phyloP scores from a whole-genome alignment of 257 asterid genomes.

The Plantago ovata region DNA sequence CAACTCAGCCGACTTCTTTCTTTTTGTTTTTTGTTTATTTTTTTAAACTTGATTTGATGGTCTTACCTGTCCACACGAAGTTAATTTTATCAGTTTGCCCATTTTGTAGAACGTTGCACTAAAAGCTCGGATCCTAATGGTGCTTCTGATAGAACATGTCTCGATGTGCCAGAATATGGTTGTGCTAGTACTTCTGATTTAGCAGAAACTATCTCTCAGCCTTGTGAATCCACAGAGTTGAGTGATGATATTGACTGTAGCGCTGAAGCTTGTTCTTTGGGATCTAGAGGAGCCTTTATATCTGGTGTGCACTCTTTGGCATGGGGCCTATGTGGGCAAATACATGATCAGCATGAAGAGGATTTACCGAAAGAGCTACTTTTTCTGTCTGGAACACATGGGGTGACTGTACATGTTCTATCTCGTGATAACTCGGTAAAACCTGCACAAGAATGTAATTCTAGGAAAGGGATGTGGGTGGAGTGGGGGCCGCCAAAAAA shows the following conservation, averaged over 20 bases:
- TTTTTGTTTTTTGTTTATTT: neutral
- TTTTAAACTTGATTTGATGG: slow-evolving; percentile 1
- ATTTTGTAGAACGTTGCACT: slow-evolving; percentile 37
- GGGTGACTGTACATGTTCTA: slow-evolving; percentile 81
- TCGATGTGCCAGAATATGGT: slow-evolving; percentile 29
- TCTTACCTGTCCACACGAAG: slow-evolving; percentile 8
- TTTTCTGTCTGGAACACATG: slow-evolving; percentile 71
- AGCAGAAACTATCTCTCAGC: slow-evolving; percentile 32
- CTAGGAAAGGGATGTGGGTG: slow-evolving; percentile 68
- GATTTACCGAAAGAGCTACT: slow-evolving; percentile 61
- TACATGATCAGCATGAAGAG: slow-evolving; percentile 50
- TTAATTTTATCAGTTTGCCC: slow-evolving; percentile 16
- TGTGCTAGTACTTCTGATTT: slow-evolving; percentile 31
- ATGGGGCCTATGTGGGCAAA: slow-evolving; percentile 70
- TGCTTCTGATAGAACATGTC: slow-evolving; percentile 22
- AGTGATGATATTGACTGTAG: slow-evolving; percentile 28
- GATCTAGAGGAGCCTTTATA: slow-evolving; percentile 43
- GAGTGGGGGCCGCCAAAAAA: slow-evolving; percentile 75
- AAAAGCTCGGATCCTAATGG: slow-evolving; percentile 35
- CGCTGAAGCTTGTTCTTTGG: slow-evolving; percentile 28
- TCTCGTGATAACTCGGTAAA: slow-evolving; percentile 34
- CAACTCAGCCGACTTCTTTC: slow-evolving; percentile 9
- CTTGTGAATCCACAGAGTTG: slow-evolving; percentile 33
- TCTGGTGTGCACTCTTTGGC: slow-evolving; percentile 74
- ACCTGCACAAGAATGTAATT: slow-evolving; percentile 35